phyloP scores from a whole-genome alignment of 768 basidiomycete species.

The Leccinum sublutescens region DNA sequence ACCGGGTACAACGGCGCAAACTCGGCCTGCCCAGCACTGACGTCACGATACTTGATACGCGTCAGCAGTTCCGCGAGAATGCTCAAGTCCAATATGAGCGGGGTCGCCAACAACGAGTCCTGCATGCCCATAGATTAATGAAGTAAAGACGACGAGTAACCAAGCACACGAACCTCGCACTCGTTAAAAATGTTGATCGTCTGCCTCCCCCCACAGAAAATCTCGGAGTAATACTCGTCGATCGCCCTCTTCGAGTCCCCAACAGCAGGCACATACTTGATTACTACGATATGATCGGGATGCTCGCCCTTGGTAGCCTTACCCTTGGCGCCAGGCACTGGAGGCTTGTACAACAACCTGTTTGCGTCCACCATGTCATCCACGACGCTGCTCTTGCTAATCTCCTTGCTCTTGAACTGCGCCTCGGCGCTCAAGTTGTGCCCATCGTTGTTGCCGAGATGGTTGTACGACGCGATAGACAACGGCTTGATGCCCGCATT shows the following conservation, averaged over 20 bases:
- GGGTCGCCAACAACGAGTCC: slow-evolving; percentile 95
- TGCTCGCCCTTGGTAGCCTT: slow-evolving; percentile 85
- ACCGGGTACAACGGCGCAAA: slow-evolving; percentile 89
- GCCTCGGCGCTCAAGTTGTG: slow-evolving; percentile 84
- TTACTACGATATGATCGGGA: slow-evolving; percentile 95
- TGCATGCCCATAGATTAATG: slow-evolving; percentile 26
- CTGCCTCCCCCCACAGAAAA: slow-evolving; percentile 92
- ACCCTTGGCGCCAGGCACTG: slow-evolving; percentile 52
- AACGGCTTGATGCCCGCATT: slow-evolving; percentile 98
- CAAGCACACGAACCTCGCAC: slow-evolving; percentile 68
- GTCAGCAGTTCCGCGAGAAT: slow-evolving; percentile 94
- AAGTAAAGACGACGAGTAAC: accelerated
- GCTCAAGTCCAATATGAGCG: slow-evolving; percentile 89
- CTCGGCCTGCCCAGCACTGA: slow-evolving; percentile 44
- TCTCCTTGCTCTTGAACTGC: slow-evolving; percentile 99
- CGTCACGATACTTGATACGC: slow-evolving; percentile 83
- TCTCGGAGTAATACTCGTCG: slow-evolving; percentile 99
- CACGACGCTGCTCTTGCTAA: slow-evolving; percentile 94
- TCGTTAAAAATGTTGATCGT: slow-evolving; percentile 98
- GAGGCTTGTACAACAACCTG: slow-evolving; percentile 84
- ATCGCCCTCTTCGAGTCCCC: slow-evolving; percentile 99
- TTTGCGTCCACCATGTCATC: slow-evolving; percentile 98
- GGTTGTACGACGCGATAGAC: slow-evolving; percentile 97
- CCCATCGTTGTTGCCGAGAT: slow-evolving; percentile 98
- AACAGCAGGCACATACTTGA: slow-evolving; percentile 95